phyloP scores from a whole-genome alignment of 345 rosid genomes.

The Luvunga scandens region DNA sequence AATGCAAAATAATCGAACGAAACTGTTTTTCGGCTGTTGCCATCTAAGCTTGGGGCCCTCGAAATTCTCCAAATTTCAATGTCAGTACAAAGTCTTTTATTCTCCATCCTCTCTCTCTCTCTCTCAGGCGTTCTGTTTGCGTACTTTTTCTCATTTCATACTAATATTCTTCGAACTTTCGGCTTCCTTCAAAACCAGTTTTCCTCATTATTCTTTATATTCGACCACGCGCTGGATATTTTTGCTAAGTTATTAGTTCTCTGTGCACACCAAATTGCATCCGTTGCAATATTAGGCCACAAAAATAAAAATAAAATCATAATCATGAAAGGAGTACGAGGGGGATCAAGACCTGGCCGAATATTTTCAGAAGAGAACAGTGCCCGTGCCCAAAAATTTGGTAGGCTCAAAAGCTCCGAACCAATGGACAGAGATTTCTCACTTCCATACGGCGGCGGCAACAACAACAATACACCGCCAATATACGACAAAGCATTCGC shows the following conservation, averaged over 20 bases:
- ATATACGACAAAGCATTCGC: background rate
- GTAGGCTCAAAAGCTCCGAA: constrained; percentile 28
- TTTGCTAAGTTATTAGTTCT: background rate
- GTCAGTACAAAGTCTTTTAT: background rate
- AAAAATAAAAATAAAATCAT: background rate
- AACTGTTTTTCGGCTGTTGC: background rate
- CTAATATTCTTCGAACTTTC: constrained; percentile 13
- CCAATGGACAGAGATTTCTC: constrained; percentile 13
- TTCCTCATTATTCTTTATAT: constrained; percentile 7
- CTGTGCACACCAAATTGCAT: background rate
- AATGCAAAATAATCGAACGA: background rate
- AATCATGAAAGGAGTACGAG: constrained; percentile 18
- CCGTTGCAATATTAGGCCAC: background rate
- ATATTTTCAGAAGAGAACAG: constrained; percentile 28
- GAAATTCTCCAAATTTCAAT: background rate
- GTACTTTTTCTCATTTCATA: background rate
- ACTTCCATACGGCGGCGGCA: background rate
- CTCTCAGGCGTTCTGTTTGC: background rate
- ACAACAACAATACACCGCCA: background rate
- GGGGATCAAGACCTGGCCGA: constrained; percentile 12
- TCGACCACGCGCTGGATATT: background rate
- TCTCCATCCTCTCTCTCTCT: background rate
- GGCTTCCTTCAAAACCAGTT: background rate
- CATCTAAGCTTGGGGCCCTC: background rate
- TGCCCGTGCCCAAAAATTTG: constrained; percentile 31